These are phyloP conservation scores for Krasilnikovozyma curviuscula DNA, from an alignment of 768 basidiomycete species.

Conservation along the genomic window DNA sequence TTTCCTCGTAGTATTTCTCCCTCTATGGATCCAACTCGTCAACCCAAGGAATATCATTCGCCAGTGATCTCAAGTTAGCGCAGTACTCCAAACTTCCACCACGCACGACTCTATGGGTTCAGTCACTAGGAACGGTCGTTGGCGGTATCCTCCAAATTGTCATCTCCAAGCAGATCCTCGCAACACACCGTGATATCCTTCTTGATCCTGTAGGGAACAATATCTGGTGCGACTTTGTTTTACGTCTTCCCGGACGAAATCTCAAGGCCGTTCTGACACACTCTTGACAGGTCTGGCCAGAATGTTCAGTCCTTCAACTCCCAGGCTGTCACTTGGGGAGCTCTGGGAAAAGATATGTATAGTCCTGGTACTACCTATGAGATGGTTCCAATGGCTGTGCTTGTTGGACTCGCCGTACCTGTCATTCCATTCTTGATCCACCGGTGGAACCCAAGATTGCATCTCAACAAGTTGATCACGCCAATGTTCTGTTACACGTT, in stretches of 20 bases:
- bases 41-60: conserved; percentile 14
- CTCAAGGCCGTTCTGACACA: neutral
- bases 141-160: conserved; percentile 14
- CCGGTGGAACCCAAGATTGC: conserved; percentile 10
- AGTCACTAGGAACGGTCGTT: conserved; percentile 14
- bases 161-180: neutral
- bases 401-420: conserved; percentile 16
- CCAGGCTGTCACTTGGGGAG: conserved; percentile 29
- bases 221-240: neutral
- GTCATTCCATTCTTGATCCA: conserved; percentile 16
- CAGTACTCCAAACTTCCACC: conserved; percentile 18
- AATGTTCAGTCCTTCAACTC: conserved; percentile 19
- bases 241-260: neutral
- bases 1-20: neutral
- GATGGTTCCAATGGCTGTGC: conserved; percentile 15
- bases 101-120: conserved; percentile 4
- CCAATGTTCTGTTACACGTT: conserved; percentile 16
- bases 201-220: neutral
- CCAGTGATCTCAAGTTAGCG: conserved; percentile 17
- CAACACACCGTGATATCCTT: neutral
- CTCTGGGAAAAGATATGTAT: conserved; percentile 20
- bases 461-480: conserved; percentile 11
- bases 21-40: neutral
- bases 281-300: conserved; percentile 14
- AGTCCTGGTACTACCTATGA: conserved; percentile 18